A percentile compares a stretch with the other conserved stretches of the same genome.
These are phyloP conservation scores for Irpex sp. DNA, from an alignment of 1,284 basidiomycete species.

Conservation along the genomic window DNA sequence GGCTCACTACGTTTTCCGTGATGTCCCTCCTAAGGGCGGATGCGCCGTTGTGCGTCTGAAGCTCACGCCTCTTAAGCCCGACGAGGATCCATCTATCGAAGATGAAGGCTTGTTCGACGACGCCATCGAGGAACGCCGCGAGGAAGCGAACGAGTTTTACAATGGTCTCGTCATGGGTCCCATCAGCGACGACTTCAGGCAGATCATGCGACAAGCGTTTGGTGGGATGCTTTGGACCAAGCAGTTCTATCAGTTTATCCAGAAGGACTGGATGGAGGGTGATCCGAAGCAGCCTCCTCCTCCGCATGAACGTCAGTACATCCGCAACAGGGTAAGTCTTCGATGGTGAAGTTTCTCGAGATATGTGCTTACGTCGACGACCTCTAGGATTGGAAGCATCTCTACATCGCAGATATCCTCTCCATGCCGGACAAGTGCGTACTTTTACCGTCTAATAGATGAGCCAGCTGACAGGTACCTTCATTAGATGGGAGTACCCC, in stretches of 20 bases:
- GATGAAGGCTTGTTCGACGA: constrained; percentile 93
- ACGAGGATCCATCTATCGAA: constrained; percentile 75
- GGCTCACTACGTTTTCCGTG: constrained; percentile 85
- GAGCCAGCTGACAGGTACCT: background rate
- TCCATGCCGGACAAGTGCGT: constrained; percentile 96
- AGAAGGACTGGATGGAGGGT: constrained; percentile 94
- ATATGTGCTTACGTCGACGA: background rate
- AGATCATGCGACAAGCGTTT: constrained; percentile 97
- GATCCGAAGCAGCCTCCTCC: constrained; percentile 95
- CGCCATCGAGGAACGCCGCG: constrained; percentile 81
- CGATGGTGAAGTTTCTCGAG: background rate
- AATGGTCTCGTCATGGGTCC: constrained; percentile 74
- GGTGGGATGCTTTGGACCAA: constrained; percentile 99
- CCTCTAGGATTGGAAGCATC: constrained; percentile 85
- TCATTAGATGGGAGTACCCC: constrained; percentile 88
- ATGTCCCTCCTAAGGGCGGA: constrained; percentile 89
- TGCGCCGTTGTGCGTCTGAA: constrained; percentile 96
- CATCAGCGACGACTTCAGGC: constrained; percentile 89
- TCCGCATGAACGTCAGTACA: constrained; percentile 82
- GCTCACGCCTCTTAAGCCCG: constrained; percentile 76
- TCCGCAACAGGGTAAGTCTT: constrained; percentile 74
- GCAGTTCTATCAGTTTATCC: constrained; percentile 95
- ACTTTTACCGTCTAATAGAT: background rate
- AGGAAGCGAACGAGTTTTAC: constrained; percentile 97
- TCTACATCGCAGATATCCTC: constrained; percentile 93